These are phyloP conservation scores for Blastobotrys malaysiensis DNA, from an alignment of 1,139 yeast genomes.

Conservation along the genomic window DNA sequence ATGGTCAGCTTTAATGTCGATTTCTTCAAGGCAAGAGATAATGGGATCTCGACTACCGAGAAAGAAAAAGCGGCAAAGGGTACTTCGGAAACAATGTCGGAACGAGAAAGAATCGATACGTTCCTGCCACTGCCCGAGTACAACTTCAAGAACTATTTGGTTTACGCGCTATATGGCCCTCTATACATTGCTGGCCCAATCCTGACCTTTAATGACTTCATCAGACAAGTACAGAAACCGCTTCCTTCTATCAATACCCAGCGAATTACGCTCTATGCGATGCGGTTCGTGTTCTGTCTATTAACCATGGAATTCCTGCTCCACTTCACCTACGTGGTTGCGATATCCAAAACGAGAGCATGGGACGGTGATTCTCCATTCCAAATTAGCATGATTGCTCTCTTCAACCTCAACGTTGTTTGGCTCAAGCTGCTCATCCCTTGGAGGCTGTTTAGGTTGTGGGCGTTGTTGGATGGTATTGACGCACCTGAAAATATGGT, in stretches of 20 bases:
- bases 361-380: slow-evolving; percentile 90
- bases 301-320: slow-evolving; percentile 82
- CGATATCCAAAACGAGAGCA: slow-evolving; percentile 81
- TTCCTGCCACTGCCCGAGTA: slow-evolving; percentile 60
- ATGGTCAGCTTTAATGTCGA: slow-evolving; percentile 82
- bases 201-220: slow-evolving; percentile 83
- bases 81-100: slow-evolving; percentile 36
- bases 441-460: slow-evolving; percentile 90
- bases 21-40: slow-evolving; percentile 35
- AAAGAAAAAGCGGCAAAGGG: slow-evolving; percentile 6
- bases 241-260: slow-evolving; percentile 49
- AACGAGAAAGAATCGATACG: slow-evolving; percentile 61
- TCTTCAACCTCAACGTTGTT: slow-evolving; percentile 80
- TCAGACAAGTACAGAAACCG: slow-evolving; percentile 53
- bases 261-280: slow-evolving; percentile 56
- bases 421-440: slow-evolving; percentile 91
- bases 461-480: slow-evolving; percentile 86
- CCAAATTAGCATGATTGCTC: slow-evolving; percentile 90
- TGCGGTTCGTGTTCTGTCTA: slow-evolving; percentile 66
- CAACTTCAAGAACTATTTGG: slow-evolving; percentile 55
- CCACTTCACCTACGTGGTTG: slow-evolving; percentile 89
- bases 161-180: slow-evolving; percentile 82
- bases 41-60: slow-evolving; percentile 16
- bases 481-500: slow-evolving; percentile 99
- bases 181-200: slow-evolving; percentile 94